phyloP scores from a whole-genome alignment of 2,329 filamentous ascomycete genomes.

The Thielaviopsis cerberus region DNA sequence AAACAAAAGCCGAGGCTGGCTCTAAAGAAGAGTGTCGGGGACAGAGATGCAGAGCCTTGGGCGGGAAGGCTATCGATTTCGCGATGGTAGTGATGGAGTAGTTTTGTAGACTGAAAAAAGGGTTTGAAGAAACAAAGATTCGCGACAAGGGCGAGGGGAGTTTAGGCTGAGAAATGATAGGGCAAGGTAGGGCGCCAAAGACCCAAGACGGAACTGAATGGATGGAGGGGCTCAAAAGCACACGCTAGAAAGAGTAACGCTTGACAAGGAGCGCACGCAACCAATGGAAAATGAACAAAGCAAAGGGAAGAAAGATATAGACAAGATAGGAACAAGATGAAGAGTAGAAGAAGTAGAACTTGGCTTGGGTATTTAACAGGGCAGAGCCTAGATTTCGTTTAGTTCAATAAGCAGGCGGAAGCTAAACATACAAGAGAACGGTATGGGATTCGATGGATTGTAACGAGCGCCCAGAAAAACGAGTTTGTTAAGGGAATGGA shows the following conservation, averaged over 20 bases:
- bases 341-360: not conserved
- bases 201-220: not conserved
- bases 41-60: not conserved
- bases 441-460: not conserved
- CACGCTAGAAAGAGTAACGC: not conserved
- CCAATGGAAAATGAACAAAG: not conserved
- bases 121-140: not conserved
- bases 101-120: not conserved
- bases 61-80: not conserved
- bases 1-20: not conserved
- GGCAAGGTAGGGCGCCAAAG: not conserved
- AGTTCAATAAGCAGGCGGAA: not conserved
- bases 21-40: conserved; percentile 7
- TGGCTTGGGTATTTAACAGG: not conserved
- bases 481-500: too few relatives aligned
- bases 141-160: not conserved
- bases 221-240: conserved; percentile 4
- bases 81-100: not conserved
- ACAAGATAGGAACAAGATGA: not conserved
- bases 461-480: not conserved
- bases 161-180: not conserved
- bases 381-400: not conserved
- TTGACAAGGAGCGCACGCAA: not conserved
- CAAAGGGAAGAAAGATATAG: not conserved
- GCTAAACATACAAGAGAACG: not conserved